Evolutionary conservation across 768 basidiomycete genomes (phyloP), one percentile per base, ranked within the genome.

Genomic region (Paxillus rubicundulus): DNA sequence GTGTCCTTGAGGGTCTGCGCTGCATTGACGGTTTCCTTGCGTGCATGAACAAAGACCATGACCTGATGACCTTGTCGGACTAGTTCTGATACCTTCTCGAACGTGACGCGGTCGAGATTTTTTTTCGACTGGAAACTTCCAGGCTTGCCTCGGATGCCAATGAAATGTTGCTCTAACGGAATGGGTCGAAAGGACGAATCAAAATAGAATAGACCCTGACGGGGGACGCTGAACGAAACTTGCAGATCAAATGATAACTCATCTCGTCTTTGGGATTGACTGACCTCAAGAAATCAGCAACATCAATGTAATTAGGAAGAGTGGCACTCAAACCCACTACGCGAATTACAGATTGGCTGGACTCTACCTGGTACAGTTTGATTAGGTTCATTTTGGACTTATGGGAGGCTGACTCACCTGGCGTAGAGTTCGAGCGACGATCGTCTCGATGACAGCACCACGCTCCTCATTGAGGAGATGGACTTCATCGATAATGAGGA

Each of bases 11-110:
- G 76, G 9, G 79, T 82, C 62, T 84, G 74, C 0, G 95, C 95
- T 1, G 90, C 82, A 66, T 96, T 97, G 47, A 98, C 97, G 0
- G 97, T 99, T 65, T 98, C 97, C 72, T 97, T 98, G 28, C 97
- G 82, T 13, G 97, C 92, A 69, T 99, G 97, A 9, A 99, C 97
- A 63, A 99, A 99, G 1, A 99, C 95, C 95, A 99, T 98, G 54
- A 97, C 93, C 69, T 98, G 97, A 72, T 99, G 97, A 3, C 95
- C 97, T 60, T 85, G 81, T n/a, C 73, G 77, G 27, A 98, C 90
- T 6, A 98, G 76, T 32, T 89, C 87, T 3, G 87, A 80, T 17
- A 98, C 93, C 72, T 96, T 98, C 60, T 95, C 79, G 60, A 88
- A 98, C 1, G 90, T 86, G 21, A 92, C 92, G 21, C 75, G 74